These are phyloP conservation scores for Albophoma yamanashiensis DNA, from an alignment of 2,329 filamentous ascomycete genomes.

Conservation along the genomic window DNA sequence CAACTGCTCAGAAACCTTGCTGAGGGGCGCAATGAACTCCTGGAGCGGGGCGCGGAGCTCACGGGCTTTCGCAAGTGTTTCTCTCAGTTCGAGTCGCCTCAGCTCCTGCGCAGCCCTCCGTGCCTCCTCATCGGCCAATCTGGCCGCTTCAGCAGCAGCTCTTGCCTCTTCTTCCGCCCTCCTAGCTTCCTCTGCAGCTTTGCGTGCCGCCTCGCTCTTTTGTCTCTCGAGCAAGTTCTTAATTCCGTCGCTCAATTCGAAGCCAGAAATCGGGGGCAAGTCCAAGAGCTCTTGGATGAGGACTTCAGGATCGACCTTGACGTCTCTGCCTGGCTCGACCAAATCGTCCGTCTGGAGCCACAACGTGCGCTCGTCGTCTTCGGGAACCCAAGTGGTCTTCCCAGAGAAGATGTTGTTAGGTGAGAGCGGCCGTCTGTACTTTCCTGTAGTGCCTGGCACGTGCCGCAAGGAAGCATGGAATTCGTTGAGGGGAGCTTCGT, in stretches of 20 bases:
- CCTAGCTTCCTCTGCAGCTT: slow-evolving; percentile 11
- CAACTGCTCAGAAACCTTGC: slow-evolving; percentile 13
- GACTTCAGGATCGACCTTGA: slow-evolving; percentile 1
- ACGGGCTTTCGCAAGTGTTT: slow-evolving; percentile 17
- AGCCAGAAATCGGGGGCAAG: slow-evolving; percentile 13
- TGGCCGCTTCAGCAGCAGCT: slow-evolving; percentile 12
- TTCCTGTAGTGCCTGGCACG: neutral
- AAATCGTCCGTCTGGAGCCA: neutral
- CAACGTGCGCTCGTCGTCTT: neutral
- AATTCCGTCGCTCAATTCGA: slow-evolving; percentile 17
- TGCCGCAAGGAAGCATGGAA: neutral
- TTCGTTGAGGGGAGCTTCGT: neutral
- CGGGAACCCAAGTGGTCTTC: neutral
- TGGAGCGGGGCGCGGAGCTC: slow-evolving; percentile 18
- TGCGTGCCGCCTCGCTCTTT: slow-evolving; percentile 9
- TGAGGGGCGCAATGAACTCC: slow-evolving; percentile 17
- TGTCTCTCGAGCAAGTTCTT: slow-evolving; percentile 5
- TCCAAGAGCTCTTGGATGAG: slow-evolving; percentile 15
- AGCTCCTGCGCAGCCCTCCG: slow-evolving; percentile 11
- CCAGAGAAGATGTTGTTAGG: neutral
- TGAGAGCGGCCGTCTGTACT: neutral
- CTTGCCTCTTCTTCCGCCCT: slow-evolving; percentile 15
- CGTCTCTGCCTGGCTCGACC: neutral
- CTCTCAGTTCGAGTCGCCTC: slow-evolving; percentile 13
- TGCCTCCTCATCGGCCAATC: slow-evolving; percentile 1